These are phyloP conservation scores for Chimonanthus salicifolius DNA, from an alignment of 164 flowering plant species.

Conservation along the genomic window DNA sequence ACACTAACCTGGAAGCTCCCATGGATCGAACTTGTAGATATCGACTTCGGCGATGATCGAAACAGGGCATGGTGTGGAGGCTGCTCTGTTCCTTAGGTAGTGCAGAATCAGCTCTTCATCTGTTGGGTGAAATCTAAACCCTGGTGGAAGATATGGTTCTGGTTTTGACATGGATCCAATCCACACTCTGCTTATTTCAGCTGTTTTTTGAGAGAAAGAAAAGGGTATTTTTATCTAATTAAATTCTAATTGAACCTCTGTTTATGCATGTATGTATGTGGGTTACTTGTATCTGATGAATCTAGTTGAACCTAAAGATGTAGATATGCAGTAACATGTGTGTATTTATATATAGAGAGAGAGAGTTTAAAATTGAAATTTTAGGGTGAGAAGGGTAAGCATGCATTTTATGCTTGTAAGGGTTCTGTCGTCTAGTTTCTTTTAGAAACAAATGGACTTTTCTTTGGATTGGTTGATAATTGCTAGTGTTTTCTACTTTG, in stretches of 20 bases:
- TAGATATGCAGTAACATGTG: too few relatives aligned
- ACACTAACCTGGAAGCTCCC: conserved; percentile 40
- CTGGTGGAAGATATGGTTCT: conserved; percentile 28
- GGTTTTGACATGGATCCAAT: conserved; percentile 4
- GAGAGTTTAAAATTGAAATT: neutral
- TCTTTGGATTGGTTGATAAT: neutral
- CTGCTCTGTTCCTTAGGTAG: conserved; percentile 31
- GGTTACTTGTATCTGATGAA: neutral
- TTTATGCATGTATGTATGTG: neutral
- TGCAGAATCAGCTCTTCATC: conserved; percentile 58
- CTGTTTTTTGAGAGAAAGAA: neutral
- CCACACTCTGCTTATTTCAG: neutral
- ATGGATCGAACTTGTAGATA: conserved; percentile 49
- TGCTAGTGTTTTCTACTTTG: neutral
- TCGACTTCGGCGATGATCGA: conserved; percentile 43
- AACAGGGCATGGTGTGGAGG: conserved; percentile 30
- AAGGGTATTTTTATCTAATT: neutral
- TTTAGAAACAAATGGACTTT: neutral
- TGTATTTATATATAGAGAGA: neutral
- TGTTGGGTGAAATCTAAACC: conserved; percentile 59
- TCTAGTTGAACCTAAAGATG: neutral
- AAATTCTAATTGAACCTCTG: too few relatives aligned
- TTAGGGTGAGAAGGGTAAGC: neutral
- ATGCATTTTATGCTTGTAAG: conserved; percentile 12
- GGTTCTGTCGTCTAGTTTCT: conserved; percentile 11